These are phyloP conservation scores for Olyra latifolia DNA, from an alignment of 176 grass and related monocot species.

Conservation along the genomic window DNA sequence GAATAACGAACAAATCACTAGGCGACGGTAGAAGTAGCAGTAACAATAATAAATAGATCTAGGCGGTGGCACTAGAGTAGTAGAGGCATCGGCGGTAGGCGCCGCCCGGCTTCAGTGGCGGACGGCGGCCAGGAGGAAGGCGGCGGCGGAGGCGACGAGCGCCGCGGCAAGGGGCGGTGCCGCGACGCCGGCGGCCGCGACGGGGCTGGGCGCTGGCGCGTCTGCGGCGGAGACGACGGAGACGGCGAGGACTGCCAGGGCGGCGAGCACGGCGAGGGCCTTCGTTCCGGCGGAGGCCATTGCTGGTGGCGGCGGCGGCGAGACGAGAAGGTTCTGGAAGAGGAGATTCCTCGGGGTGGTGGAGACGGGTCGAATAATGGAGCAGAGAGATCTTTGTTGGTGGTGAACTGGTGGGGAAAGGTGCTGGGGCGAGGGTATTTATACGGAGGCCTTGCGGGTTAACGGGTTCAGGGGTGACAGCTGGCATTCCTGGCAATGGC, in stretches of 20 bases:
- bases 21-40: no score
- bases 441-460: constrained; percentile 18
- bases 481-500: constrained; percentile 22
- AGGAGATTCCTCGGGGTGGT: not conserved
- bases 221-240: constrained; percentile 39
- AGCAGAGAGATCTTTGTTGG: not conserved
- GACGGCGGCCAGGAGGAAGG: constrained; percentile 50
- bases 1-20: constrained; percentile 39
- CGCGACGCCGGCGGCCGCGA: constrained; percentile 36
- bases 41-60: constrained; percentile 39
- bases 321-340: not conserved
- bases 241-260: constrained; percentile 28
- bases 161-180: constrained; percentile 33
- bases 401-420: constrained; percentile 33
- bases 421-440: constrained; percentile 19
- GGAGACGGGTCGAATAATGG: not conserved
- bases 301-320: not conserved
- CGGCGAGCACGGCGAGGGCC: constrained; percentile 38
- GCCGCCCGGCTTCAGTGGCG: constrained; percentile 37
- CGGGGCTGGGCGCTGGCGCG: constrained; percentile 49
- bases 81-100: not conserved
- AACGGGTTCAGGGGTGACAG: constrained; percentile 17
- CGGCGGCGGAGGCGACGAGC: constrained; percentile 49
- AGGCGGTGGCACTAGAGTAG: constrained; percentile 1
- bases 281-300: constrained; percentile 51